Conservation (phyloP, 768 basidiomycete genomes). For the Agaricus sinodeliciosus region DNA sequence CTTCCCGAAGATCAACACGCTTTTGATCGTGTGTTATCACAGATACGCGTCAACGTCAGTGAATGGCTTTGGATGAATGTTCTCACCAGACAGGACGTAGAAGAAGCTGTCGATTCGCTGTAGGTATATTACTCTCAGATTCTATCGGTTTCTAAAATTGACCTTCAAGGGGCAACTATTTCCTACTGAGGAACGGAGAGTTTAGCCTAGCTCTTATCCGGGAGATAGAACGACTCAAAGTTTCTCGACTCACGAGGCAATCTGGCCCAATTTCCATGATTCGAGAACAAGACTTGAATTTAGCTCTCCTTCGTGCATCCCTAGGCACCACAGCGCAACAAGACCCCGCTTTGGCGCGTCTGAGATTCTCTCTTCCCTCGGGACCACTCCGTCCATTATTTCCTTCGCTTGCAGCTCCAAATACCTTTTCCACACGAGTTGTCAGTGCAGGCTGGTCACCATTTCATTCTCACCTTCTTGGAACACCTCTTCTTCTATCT, state of each 20-base stretch:
- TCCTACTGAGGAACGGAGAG: constrained; percentile 84
- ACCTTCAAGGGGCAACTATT: constrained; percentile 71
- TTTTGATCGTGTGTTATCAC: constrained; percentile 68
- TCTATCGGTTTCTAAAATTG: neutral
- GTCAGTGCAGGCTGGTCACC: constrained; percentile 33
- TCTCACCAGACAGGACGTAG: constrained; percentile 75
- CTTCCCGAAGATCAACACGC: constrained; percentile 70
- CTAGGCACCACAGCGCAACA: constrained; percentile 85
- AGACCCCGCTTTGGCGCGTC: constrained; percentile 65
- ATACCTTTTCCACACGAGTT: constrained; percentile 31
- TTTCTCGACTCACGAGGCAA: constrained; percentile 66
- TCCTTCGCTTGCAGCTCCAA: constrained; percentile 52
- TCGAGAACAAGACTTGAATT: constrained; percentile 84
- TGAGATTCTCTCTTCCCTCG: constrained; percentile 72
- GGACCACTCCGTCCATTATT: constrained; percentile 80
- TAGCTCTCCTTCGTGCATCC: constrained; percentile 81
- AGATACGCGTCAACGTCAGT: constrained; percentile 75
- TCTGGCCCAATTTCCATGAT: constrained; percentile 69
- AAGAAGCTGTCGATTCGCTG: constrained; percentile 81
- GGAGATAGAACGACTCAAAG: constrained; percentile 80
- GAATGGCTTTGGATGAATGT: constrained; percentile 95
- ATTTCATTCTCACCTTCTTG: constrained; percentile 74
- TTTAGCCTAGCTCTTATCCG: constrained; percentile 78
- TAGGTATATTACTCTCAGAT: constrained; percentile 30
- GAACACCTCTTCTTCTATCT: constrained; percentile 64